These are phyloP conservation scores for Emiliania huxleyi DNA, from an alignment of 78 protist genomes.

Conservation along the genomic window DNA sequence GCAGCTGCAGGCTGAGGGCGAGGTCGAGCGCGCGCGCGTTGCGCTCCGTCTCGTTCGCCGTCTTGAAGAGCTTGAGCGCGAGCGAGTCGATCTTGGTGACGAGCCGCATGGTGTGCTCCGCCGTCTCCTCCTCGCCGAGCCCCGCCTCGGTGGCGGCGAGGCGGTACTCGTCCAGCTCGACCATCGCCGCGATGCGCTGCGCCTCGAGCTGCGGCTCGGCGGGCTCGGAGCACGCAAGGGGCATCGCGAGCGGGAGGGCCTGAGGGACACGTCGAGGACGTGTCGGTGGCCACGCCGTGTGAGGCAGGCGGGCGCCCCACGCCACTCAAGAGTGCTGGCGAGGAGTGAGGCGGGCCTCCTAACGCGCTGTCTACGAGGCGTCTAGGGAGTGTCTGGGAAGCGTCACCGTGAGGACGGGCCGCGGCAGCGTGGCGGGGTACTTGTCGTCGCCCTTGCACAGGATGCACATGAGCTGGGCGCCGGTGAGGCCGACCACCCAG, in stretches of 20 bases:
- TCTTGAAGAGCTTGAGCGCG: background rate
- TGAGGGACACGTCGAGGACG: background rate
- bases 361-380: no score
- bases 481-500: conserved; percentile 1
- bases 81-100: background rate
- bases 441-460: background rate
- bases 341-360: no score
- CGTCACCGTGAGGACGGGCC: conserved; percentile 4
- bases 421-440: background rate
- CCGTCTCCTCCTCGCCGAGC: background rate
- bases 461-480: background rate
- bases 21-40: conserved; percentile 20
- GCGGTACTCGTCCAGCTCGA: background rate
- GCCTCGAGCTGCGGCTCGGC: background rate
- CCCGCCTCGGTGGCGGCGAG: background rate
- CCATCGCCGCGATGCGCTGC: background rate
- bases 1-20: background rate
- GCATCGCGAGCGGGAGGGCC: background rate
- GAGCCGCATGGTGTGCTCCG: background rate
- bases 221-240: background rate
- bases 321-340: no score
- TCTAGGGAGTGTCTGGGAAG: no score
- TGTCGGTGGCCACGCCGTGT: no score
- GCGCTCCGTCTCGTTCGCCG: background rate
- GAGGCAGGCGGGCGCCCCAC: no score